Base-by-base conservation (phyloP, 441 rosid species). In the Pelargonium fulgidum region DNA sequence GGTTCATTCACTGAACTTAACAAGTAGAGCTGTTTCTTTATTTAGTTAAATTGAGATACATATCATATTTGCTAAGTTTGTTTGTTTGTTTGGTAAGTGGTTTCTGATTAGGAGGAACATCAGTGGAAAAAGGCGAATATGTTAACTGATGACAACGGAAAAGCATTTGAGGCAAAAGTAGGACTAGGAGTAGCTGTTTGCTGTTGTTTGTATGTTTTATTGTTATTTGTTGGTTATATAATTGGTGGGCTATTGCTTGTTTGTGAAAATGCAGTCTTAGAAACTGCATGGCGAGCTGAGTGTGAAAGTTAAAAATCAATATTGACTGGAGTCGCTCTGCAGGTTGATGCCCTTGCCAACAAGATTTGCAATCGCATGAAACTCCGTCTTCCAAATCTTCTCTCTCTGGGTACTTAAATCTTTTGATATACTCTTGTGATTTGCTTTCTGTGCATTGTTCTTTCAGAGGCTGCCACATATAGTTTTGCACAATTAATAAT, bases 361-460 rank as follows among this genome's bases (percentile, higher is more conserved):
- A 97, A 91, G 81, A 91, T 93, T 67, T 95, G 93, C 68, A 88
- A 78, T 69, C 86, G 98, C 42, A 89, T 91, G 92, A 93, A 88
- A 77, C 81, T 91, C 64, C 85, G 98, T 81, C 87, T 93, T 81
- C 96, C 98, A 11, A 93, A 79, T 81, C 85, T 93, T 44, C 92
- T 93, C 92, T 93, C 33, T 87, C 96, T 59, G 97, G 97, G 98
- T 93, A 91, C 56, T 73, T 76, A 24, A 44, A 69, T 71, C 50
- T 45, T 69, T 48, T 52, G 62, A n/a, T 44, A 64, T 67, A 9
- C 48, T 14, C 20, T 59, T 70, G 70, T 61, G 14, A 16, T 19
- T 62, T 72, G 45, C 36, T 70, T 42, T 14, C 58, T 42, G 58
- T 65, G 26, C 29, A 22, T 7, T 41, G 24, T 59, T 48, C 24